These are phyloP conservation scores for Grosmannia penicillata DNA, from an alignment of 2,329 filamentous ascomycete genomes.

Conservation along the genomic window DNA sequence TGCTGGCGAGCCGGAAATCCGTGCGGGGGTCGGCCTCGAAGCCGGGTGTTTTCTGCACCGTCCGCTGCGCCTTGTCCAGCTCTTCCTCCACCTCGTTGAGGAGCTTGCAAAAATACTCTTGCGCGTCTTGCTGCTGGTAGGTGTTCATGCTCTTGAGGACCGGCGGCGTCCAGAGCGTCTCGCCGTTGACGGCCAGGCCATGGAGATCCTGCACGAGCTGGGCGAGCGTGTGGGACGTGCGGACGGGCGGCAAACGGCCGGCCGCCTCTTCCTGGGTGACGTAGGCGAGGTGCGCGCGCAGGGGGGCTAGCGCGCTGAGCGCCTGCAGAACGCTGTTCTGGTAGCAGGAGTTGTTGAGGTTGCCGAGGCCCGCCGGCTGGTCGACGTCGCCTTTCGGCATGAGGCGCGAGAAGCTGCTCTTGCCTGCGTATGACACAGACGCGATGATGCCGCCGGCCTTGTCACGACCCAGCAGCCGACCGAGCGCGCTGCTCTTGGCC, in stretches of 20 bases:
- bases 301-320: constrained; percentile 57
- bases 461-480: constrained; percentile 46
- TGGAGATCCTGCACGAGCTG: constrained; percentile 58
- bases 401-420: constrained; percentile 19
- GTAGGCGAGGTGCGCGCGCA: constrained; percentile 50
- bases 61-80: constrained; percentile 34
- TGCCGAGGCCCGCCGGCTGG: constrained; percentile 58
- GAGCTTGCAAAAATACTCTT: constrained; percentile 90
- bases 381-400: constrained; percentile 23
- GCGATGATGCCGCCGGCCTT: constrained; percentile 35
- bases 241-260: constrained; percentile 14
- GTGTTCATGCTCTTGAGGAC: constrained; percentile 85
- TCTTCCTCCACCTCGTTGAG: constrained; percentile 76
- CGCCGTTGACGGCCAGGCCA: constrained; percentile 54
- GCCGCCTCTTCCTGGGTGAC: constrained; percentile 20
- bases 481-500: constrained; percentile 51
- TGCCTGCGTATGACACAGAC: constrained; percentile 42
- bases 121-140: constrained; percentile 92
- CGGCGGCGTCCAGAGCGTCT: constrained; percentile 66
- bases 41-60: constrained; percentile 19
- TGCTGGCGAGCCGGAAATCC: not conserved
- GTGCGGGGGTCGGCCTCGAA: constrained; percentile 21
- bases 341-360: constrained; percentile 92
- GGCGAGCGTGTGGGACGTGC: constrained; percentile 37
- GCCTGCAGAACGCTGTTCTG: constrained; percentile 91